phyloP scores from a whole-genome alignment of 306 rosid genomes.

The Medicago truncatula region DNA sequence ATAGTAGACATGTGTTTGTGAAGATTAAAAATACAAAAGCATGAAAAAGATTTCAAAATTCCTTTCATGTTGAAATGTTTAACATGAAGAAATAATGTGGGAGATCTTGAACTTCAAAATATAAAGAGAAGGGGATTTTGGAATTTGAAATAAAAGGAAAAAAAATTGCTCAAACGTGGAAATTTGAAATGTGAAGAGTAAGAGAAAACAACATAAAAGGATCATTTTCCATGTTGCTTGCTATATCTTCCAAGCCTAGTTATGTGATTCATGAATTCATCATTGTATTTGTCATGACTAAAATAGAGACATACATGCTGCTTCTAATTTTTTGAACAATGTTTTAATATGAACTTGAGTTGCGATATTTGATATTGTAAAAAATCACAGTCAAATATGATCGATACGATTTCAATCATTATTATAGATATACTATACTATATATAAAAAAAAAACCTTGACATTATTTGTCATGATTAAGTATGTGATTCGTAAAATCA shows the following conservation, averaged over 20 bases:
- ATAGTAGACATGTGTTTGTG: neutral
- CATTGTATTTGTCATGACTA: too few relatives aligned
- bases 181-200: too few relatives aligned
- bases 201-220: too few relatives aligned
- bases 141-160: neutral
- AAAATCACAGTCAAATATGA: neutral
- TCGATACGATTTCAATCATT: neutral
- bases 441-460: too few relatives aligned
- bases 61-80: neutral
- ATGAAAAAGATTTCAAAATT: neutral
- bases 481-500: too few relatives aligned
- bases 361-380: neutral
- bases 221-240: too few relatives aligned
- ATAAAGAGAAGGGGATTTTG: neutral
- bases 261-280: too few relatives aligned
- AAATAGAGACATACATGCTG: neutral
- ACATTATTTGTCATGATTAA: too few relatives aligned
- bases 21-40: conserved; percentile 1
- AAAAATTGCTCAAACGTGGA: too few relatives aligned
- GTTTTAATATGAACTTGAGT: neutral
- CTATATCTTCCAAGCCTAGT: too few relatives aligned
- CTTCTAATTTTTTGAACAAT: neutral
- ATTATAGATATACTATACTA: too few relatives aligned
- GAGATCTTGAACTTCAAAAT: conserved; percentile 7
- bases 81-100: neutral